Percentiles rank a stretch among this genome's conserved stretches.
phyloP scores from a whole-genome alignment of 2,329 filamentous ascomycete genomes.

The Pestalotiopsis sp. region DNA sequence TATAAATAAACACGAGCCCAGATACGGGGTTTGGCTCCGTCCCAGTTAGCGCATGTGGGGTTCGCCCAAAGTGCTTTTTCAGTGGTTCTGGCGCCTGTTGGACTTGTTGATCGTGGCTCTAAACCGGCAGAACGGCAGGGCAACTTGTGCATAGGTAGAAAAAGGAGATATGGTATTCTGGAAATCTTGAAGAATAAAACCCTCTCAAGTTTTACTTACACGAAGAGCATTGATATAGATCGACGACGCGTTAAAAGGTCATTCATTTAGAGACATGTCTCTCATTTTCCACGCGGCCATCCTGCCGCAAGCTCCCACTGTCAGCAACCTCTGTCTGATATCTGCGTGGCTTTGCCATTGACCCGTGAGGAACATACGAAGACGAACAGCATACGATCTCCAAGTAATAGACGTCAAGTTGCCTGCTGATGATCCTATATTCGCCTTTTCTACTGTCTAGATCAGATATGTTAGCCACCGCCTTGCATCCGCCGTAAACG shows the following conservation, averaged over 20 bases:
- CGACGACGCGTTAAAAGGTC: neutral
- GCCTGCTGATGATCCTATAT: neutral
- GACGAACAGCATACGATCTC: neutral
- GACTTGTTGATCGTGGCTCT: neutral
- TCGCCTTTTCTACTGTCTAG: neutral
- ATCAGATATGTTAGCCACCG: slow-evolving; percentile 23
- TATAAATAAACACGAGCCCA: neutral
- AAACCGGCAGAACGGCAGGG: neutral
- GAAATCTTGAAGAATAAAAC: neutral
- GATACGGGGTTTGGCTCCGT: neutral
- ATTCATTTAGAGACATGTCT: neutral
- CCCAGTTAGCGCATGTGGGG: neutral
- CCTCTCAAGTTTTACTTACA: neutral
- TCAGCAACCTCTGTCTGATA: neutral
- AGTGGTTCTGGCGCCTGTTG: neutral
- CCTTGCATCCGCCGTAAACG: slow-evolving; percentile 70
- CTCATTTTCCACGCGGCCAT: neutral
- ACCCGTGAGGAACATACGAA: neutral
- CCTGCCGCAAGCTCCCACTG: neutral
- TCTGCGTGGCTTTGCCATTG: neutral
- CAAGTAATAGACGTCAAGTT: neutral
- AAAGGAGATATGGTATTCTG: neutral
- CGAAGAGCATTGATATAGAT: neutral
- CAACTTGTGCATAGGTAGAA: neutral
- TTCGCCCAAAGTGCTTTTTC: neutral